Percentiles rank a stretch among this genome's conserved stretches.
phyloP scores from a whole-genome alignment of 129 eudicot species.

The Chrysanthemum lavandulifolium region DNA sequence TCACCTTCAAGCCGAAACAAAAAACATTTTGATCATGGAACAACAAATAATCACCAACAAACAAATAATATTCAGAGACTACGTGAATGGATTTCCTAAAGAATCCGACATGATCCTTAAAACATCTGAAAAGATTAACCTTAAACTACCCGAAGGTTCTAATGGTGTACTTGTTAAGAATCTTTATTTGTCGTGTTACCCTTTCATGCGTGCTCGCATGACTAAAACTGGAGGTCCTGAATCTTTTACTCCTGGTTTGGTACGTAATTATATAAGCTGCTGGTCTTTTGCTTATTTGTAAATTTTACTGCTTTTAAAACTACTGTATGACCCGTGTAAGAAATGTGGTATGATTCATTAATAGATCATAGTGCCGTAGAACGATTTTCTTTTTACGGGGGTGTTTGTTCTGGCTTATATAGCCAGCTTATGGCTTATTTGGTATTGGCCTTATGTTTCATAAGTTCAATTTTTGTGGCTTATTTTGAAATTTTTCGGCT shows the following conservation, averaged over 20 bases:
- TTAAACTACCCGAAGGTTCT: conserved; percentile 14
- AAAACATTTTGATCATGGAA: background rate
- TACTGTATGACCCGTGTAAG: no score
- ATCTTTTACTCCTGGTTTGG: conserved; percentile 30
- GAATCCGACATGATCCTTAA: conserved; percentile 9
- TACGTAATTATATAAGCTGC: background rate
- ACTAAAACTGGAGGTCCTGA: background rate
- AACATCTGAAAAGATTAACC: background rate
- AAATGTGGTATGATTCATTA: no score
- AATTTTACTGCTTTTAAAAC: background rate
- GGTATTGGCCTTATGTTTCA: no score
- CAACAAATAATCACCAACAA: background rate
- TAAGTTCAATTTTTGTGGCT: no score
- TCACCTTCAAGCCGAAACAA: background rate
- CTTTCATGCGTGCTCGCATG: conserved; percentile 26
- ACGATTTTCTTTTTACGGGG: no score
- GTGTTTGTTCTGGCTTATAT: no score
- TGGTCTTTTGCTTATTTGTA: background rate
- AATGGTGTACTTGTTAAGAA: conserved; percentile 17
- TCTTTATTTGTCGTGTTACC: conserved; percentile 27
- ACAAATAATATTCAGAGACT: background rate
- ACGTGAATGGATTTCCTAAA: conserved; percentile 10
- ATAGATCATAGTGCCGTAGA: no score
- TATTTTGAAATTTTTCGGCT: no score
- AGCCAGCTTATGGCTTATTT: no score